These are phyloP conservation scores for Zymoseptoria pseudotritici DNA, from an alignment of 2,329 filamentous ascomycete genomes.

Conservation along the genomic window DNA sequence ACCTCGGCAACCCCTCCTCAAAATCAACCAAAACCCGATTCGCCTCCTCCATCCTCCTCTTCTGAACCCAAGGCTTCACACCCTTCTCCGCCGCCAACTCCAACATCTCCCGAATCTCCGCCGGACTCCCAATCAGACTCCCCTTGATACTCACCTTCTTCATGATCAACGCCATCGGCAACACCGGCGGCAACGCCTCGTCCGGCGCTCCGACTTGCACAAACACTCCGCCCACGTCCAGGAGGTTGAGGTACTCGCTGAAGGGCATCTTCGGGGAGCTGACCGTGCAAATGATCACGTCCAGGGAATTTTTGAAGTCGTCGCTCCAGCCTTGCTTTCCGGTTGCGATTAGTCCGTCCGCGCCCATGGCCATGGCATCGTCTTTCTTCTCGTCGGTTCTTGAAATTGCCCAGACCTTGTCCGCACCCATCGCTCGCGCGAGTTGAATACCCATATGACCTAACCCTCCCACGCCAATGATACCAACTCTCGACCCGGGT, in stretches of 20 bases:
- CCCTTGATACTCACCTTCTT: constrained; percentile 45
- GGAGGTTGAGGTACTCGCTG: constrained; percentile 47
- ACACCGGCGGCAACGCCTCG: constrained; percentile 46
- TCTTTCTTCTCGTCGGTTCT: constrained; percentile 52
- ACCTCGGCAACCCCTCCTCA: constrained; percentile 47
- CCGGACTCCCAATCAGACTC: constrained; percentile 44
- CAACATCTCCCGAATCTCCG: constrained; percentile 56
- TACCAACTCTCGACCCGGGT: constrained; percentile 62
- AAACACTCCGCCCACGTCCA: constrained; percentile 54
- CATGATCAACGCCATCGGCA: constrained; percentile 50
- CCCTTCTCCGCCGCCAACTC: constrained; percentile 51
- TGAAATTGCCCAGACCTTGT: constrained; percentile 60
- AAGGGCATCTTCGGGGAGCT: constrained; percentile 56
- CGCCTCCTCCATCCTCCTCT: constrained; percentile 49
- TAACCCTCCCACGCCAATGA: constrained; percentile 60
- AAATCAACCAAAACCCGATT: constrained; percentile 53
- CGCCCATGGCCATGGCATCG: constrained; percentile 56
- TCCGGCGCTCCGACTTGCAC: constrained; percentile 62
- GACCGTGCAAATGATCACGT: constrained; percentile 54
- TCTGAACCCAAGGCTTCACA: constrained; percentile 56
- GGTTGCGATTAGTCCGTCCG: constrained; percentile 51
- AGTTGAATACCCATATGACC: constrained; percentile 63
- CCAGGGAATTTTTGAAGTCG: constrained; percentile 45
- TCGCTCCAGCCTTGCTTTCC: constrained; percentile 54
- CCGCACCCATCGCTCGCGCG: constrained; percentile 61